Evolutionary conservation across 1,284 basidiomycete genomes (phyloP), one percentile per base, ranked within the genome.

Genomic region (Xerocomus nothofagi): DNA sequence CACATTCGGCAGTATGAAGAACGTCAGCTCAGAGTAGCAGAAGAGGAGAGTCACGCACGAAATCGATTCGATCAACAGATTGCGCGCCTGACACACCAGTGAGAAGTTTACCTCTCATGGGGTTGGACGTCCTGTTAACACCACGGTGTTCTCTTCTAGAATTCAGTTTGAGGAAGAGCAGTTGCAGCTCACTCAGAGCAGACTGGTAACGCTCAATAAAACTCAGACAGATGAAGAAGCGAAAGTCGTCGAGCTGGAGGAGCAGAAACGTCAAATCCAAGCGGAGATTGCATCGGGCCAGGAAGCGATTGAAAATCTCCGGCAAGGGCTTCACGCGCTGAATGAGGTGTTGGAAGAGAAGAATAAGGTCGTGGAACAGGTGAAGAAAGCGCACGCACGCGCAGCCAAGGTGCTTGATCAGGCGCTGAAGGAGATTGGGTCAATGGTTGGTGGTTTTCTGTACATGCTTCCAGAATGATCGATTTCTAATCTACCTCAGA

Each of bases 1-100:
- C 86, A 88, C 71, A 95, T 99, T 55, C 85, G 96, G 37, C 93
- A 97, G 56, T 99, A 98, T 67, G 96, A 99, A 70, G 88, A 93
- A 65, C 82, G 90, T 17, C 94, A 98, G 63, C 77, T 98, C 27
- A 91, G 88, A 66, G 79, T 91, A 20, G 91, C 91, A 1, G 84
- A 93, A 65, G 87, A 91, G 59, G 93, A 94, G 68, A 90, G 81
- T 62, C 91, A 91, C 58, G 91, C 91, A 3, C 76, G 91, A 49
- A 73, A 95, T 56, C 80, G 88, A 46, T 97, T 86, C 63, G 86
- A 94, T 54, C 88, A 87, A 11, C 93, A 98, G 67, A 88, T 95
- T 49, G 88, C 91, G 3, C 81, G 95, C 18, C 73, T 98, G 43
- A 85, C 80, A 4, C 91, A 97, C 69, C 91, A 94, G 92, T 93